Conservation (phyloP, 345 rosid species). For the Citrus unshiu region DNA sequence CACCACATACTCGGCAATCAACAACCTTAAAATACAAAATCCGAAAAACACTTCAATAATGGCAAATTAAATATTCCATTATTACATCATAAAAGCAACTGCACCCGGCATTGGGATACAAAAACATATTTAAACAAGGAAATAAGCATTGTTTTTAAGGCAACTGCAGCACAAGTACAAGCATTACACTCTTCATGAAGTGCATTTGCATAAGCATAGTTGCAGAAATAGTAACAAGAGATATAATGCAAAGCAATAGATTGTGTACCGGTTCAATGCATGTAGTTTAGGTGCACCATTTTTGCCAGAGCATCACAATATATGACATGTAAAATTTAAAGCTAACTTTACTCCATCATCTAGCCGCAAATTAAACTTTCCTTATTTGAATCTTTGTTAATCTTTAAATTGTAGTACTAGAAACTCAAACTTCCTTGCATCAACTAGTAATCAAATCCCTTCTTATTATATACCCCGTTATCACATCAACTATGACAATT, state of each 20-base stretch:
- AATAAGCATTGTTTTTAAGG: background rate
- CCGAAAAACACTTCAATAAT: constrained; percentile 7
- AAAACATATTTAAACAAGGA: background rate
- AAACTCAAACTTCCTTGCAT: background rate
- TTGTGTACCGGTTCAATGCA: background rate
- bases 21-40: constrained; percentile 58
- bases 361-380: background rate
- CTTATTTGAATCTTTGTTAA: background rate
- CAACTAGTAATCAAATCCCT: no score
- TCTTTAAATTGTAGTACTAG: background rate
- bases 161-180: background rate
- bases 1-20: constrained; percentile 94
- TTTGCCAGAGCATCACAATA: background rate
- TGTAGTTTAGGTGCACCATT: background rate
- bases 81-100: background rate
- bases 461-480: background rate
- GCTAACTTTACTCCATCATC: background rate
- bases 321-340: background rate
- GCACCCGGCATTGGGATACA: background rate
- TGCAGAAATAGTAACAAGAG: background rate
- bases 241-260: background rate
- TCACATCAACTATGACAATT: background rate
- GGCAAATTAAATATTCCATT: background rate
- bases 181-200: background rate
- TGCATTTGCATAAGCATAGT: background rate